Evolutionary conservation across 2,329 filamentous ascomycete genomes (phyloP), one percentile per base, ranked within the genome.

Genomic region (Diaporthe ilicicola): DNA sequence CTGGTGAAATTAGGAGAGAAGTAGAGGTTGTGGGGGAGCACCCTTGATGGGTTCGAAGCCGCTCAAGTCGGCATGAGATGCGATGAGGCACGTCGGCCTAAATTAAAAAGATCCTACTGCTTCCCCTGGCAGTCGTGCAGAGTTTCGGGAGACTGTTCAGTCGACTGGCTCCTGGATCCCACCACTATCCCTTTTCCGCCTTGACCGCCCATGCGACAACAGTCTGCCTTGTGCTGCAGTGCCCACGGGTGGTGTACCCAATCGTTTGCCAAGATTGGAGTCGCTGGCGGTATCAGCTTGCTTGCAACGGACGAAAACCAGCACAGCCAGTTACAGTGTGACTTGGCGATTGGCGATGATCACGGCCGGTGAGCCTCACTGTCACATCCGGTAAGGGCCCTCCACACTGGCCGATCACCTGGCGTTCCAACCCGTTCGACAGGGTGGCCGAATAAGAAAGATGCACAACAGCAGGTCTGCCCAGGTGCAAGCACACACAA

Each of bases 231-330:
- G 59, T 64, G 59, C 44, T 37, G 59, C 29, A 44, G 29, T 29
- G 59, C 15, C 17, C 32, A 29, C 59, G 34, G 27, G 27, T 9
- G 37, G 37, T 27, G 54, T 24, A 42, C 42, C 56, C 56, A 62
- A 62, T 34, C 24, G 27, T 34, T 62, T 34, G 24, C 27, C 27
- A 13, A 62, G 27, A 24, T 24, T 62, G 56, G 19, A 27, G 42
- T 17, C 27, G 17, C 3, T 48, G 56, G n/a, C 39, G 44, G 44
- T 37, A n/a, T 12, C 59, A 22, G 59, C 7, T 64, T 64, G 44
- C 48, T 64, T 64, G 42, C 59, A 34, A 32, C 37, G 59, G 59
- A 64, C 17, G 59, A 32, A 24, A n/a, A 50, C 59, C 59, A 61
- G 56, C 56, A 62, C 56, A 48, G 39, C 42, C 42, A 24, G 59